Conservation (phyloP, 257 asterid species). For the Perilla frutescens region DNA sequence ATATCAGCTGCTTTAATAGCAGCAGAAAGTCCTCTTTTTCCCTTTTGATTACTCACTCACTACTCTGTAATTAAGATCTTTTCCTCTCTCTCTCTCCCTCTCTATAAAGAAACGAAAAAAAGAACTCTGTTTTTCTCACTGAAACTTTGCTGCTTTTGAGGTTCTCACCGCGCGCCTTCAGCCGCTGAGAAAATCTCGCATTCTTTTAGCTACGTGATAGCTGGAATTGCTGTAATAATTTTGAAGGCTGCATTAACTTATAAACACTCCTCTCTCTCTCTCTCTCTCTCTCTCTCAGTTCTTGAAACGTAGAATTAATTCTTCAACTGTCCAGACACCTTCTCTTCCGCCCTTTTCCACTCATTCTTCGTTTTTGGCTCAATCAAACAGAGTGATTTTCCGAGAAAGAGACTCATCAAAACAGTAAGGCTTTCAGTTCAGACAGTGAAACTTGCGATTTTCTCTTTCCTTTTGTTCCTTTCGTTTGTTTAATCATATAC, state of each 20-base stretch:
- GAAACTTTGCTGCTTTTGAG: constrained; percentile 36
- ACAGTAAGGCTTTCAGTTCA: constrained; percentile 20
- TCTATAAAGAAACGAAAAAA: constrained; percentile 27
- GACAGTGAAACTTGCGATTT: constrained; percentile 35
- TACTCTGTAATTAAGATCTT: constrained; percentile 18
- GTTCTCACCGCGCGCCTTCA: constrained; percentile 37
- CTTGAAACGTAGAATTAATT: not conserved
- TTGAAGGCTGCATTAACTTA: constrained; percentile 35
- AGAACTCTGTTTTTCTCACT: constrained; percentile 30
- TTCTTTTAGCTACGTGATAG: constrained; percentile 15
- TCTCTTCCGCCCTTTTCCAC: not conserved
- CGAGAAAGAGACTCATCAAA: constrained; percentile 38
- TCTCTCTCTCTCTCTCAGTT: not conserved
- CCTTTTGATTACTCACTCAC: constrained; percentile 32
- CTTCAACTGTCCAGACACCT: no score
- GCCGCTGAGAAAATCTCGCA: constrained; percentile 35
- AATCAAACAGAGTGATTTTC: constrained; percentile 9
- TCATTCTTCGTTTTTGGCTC: constrained; percentile 17
- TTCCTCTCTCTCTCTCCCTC: not conserved
- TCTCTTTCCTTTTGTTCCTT: not conserved
- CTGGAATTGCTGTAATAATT: not conserved
- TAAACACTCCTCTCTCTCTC: not conserved
- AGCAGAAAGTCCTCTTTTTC: constrained; percentile 37
- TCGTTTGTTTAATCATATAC: not conserved
- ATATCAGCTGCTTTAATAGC: constrained; percentile 41